phyloP scores from a whole-genome alignment of 1,284 basidiomycete genomes.

The Stygiomarasmius scandens region DNA sequence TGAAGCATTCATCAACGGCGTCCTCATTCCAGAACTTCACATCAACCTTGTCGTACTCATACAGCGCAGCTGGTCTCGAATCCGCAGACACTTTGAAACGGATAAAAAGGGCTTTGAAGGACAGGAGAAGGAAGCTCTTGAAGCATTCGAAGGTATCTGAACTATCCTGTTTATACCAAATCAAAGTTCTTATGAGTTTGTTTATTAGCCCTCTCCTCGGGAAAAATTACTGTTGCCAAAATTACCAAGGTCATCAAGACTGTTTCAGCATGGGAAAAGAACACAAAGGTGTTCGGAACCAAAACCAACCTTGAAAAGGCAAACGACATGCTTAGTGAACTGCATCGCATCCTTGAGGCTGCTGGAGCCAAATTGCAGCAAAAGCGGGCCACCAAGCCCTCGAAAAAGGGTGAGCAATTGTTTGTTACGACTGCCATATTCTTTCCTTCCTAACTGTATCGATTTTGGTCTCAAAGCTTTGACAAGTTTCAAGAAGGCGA shows the following conservation, averaged over 20 bases:
- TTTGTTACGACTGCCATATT: no score
- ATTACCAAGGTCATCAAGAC: slow-evolving; percentile 13
- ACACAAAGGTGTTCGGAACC: slow-evolving; percentile 7
- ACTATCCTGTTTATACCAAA: background rate
- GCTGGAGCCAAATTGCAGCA: no score
- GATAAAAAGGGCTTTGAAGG: background rate
- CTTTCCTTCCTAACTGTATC: no score
- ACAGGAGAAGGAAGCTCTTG: slow-evolving; percentile 11
- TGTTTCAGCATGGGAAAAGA: slow-evolving; percentile 19
- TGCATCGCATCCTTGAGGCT: slow-evolving; percentile 16
- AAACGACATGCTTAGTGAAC: slow-evolving; percentile 16
- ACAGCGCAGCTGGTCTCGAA: slow-evolving; percentile 7
- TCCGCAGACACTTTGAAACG: background rate
- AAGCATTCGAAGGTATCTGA: slow-evolving; percentile 23
- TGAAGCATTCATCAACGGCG: slow-evolving; percentile 12
- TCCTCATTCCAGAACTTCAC: slow-evolving; percentile 3
- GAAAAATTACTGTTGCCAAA: slow-evolving; percentile 15
- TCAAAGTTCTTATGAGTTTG: background rate
- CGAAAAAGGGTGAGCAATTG: no score
- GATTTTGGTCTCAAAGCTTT: no score
- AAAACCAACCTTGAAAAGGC: slow-evolving; percentile 12
- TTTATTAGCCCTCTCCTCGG: no score
- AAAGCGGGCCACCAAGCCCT: no score
- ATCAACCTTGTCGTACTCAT: slow-evolving; percentile 5
- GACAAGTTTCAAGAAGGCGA: no score